Evolutionary conservation across 75 land plant genomes (phyloP).

Genomic region (Selaginella moellendorffii): DNA sequence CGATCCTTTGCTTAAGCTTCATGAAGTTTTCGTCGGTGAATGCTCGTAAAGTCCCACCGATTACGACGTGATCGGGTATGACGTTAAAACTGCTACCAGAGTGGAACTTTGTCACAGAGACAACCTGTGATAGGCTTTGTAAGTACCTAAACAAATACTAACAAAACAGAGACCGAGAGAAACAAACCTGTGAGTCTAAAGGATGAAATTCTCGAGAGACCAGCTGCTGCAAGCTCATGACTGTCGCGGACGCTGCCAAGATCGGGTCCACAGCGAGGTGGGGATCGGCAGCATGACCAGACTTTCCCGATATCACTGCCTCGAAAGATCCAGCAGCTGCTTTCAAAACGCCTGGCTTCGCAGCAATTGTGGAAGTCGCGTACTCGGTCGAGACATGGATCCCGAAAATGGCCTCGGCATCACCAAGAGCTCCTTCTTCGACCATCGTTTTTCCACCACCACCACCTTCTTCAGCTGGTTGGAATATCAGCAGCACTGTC

Average conservation of each 20-base stretch:
- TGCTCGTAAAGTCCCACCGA: conserved; percentile 85
- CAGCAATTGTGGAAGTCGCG: background rate
- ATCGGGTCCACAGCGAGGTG: background rate
- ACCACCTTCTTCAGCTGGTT: conserved; percentile 8
- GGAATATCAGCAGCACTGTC: background rate
- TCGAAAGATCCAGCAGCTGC: conserved; percentile 2
- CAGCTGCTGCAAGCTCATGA: conserved; percentile 2
- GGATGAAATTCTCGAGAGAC: conserved; percentile 2
- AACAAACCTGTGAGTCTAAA: background rate
- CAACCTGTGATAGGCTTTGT: conserved; percentile 42
- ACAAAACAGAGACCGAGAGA: background rate
- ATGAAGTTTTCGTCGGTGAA: conserved; percentile 49
- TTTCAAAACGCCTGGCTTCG: background rate
- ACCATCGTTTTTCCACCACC: background rate
- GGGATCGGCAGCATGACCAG: conserved; percentile 6
- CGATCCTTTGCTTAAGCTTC: conserved; percentile 56
- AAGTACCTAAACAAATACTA: background rate
- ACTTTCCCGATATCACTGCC: background rate
- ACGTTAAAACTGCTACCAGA: conserved; percentile 88
- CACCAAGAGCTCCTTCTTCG: background rate
- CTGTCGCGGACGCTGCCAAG: background rate
- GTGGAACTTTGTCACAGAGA: conserved; percentile 57
- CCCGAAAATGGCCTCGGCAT: conserved; percentile 1
- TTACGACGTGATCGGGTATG: conserved; percentile 75
- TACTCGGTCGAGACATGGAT: conserved; percentile 4